A percentile compares a stretch with the other conserved stretches of the same genome.
These are phyloP conservation scores for Gyromitra esculenta DNA, from an alignment of 2,329 filamentous ascomycete genomes.

Conservation along the genomic window DNA sequence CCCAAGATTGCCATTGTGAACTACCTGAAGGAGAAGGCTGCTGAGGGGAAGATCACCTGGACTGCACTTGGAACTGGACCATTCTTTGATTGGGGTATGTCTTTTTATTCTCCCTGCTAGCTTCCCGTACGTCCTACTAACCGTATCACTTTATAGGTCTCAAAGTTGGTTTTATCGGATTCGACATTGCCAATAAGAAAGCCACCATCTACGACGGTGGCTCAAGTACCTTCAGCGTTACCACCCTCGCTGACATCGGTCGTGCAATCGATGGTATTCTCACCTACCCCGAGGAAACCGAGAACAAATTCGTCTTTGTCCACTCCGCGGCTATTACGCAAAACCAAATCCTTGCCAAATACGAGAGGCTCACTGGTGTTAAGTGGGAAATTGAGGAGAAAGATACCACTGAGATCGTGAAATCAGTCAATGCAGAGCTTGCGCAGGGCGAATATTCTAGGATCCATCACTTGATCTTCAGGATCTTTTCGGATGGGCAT, in stretches of 20 bases:
- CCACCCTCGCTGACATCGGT: constrained; percentile 64
- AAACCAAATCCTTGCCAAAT: constrained; percentile 60
- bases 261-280: constrained; percentile 66
- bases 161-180: constrained; percentile 61
- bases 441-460: constrained; percentile 37
- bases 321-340: constrained; percentile 64
- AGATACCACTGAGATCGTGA: constrained; percentile 56
- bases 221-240: constrained; percentile 64
- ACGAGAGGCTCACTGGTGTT: constrained; percentile 59
- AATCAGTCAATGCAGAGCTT: constrained; percentile 53
- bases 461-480: constrained; percentile 55
- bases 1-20: constrained; percentile 64
- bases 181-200: constrained; percentile 63
- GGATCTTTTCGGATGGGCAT: constrained; percentile 60
- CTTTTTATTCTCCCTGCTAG: background rate
- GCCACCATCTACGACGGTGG: constrained; percentile 66
- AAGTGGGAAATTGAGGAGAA: constrained; percentile 56
- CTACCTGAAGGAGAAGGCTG: constrained; percentile 62
- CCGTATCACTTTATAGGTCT: constrained; percentile 57
- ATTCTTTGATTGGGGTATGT: constrained; percentile 69
- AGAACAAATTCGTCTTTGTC: constrained; percentile 66
- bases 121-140: background rate
- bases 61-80: constrained; percentile 66
- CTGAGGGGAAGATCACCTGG: constrained; percentile 65
- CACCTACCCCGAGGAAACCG: constrained; percentile 65